Base-by-base conservation (phyloP, 805 yeast genomes). In the Cyberlindnera saturnus region DNA sequence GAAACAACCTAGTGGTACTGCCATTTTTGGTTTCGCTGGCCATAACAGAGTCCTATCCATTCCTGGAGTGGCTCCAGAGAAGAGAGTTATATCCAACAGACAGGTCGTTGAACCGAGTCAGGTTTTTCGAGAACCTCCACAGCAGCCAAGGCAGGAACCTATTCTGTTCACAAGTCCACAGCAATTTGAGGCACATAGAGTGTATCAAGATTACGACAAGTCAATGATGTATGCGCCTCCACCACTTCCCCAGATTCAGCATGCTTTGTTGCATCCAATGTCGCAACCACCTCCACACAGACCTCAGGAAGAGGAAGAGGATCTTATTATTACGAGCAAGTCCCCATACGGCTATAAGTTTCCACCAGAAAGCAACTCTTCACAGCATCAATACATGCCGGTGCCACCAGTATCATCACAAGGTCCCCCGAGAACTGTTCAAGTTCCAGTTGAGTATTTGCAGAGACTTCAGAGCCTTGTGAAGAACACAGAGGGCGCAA, bases 1-100 rank as follows among this genome's bases (percentile, higher is more conserved):
- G 41, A 74, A 86, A 50, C 77, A 79, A 45, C 69, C 76, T 16
- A 82, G 89, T 65, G 95, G 95, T 13, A 82, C 91, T 4, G 91
- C 86, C 3, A 84, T 85, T 23, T 85, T 85, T 61, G 95, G 95
- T 0, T 84, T 75, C 51, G 65, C 71, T 8, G 79, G 77, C 37
- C 90, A 84, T 58, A 72, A 73, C 46, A 75, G 77, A 45, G 82
- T 79, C 38, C 60, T 84, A 32, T 77, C 86, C 3, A 72, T 84
- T 36, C 74, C 80, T 6, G 84, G 83, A 11, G 56, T 31, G 14
- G 33, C 32, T 6, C 14, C 23, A 6, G 9, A 15, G 2, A 29
- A 23, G n/a, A 45, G 40, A 14, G 26, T 11, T 19, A 44, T 38
- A 34, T 20, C 39, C 10, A 28, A 40, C 15, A 39, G 39, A 16